Evolutionary conservation across 305 asterid species (phyloP).

Genomic region (Fraxinus xanthoxyloides): DNA sequence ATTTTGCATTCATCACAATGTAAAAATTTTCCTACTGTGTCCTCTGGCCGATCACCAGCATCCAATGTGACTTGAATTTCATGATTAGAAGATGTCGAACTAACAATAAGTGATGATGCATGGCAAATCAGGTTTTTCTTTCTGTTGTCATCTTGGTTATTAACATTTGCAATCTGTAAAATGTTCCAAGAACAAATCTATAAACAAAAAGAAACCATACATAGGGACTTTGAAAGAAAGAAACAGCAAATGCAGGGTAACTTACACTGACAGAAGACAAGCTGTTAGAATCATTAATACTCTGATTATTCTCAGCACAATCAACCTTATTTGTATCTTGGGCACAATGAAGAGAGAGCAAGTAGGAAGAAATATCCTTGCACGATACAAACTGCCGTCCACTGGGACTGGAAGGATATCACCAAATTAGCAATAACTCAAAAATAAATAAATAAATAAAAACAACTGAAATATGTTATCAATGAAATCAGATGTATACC

Average conservation of each 20-base stretch:
- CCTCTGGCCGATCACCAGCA: conserved; percentile 35
- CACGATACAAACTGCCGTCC: conserved; percentile 80
- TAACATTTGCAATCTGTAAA: conserved; percentile 42
- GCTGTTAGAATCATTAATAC: conserved; percentile 28
- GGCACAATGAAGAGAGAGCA: conserved; percentile 57
- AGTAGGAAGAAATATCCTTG: conserved; percentile 72
- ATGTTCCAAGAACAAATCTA: conserved; percentile 23
- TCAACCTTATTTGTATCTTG: conserved; percentile 31
- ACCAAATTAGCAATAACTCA: conserved; percentile 27
- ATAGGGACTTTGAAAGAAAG: background rate
- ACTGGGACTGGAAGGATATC: conserved; percentile 68
- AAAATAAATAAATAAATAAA: background rate
- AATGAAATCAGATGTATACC: background rate
- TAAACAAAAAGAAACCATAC: background rate
- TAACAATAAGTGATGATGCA: conserved; percentile 34
- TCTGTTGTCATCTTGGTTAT: conserved; percentile 32
- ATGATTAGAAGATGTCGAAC: conserved; percentile 26
- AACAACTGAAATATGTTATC: background rate
- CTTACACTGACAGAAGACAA: conserved; percentile 46
- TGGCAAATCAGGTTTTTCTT: conserved; percentile 32
- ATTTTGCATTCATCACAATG: conserved; percentile 47
- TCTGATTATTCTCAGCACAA: conserved; percentile 27
- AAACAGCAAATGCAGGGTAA: conserved; percentile 10
- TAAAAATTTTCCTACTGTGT: conserved; percentile 36
- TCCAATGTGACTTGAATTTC: conserved; percentile 32